Percentiles rank a stretch among this genome's conserved stretches.
Conservation (phyloP, 1,139 yeast species). For the Suhomyces kunorum region DNA sequence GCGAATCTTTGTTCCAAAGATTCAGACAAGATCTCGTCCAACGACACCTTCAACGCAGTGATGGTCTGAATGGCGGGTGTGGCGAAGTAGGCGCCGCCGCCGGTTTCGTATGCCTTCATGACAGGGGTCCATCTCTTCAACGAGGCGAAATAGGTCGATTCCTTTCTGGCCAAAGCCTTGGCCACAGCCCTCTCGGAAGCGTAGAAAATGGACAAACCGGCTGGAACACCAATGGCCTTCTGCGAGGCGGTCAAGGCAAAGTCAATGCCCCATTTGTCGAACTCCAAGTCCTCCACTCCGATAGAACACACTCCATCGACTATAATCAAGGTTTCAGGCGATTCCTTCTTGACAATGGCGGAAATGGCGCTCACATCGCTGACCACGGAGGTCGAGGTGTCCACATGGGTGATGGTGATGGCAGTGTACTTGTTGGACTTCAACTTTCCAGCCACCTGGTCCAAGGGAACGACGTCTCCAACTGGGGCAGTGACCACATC, state of each 20-base stretch:
- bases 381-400: slow-evolving; percentile 91
- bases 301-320: slow-evolving; percentile 96
- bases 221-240: slow-evolving; percentile 93
- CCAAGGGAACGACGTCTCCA: slow-evolving; percentile 70
- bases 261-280: slow-evolving; percentile 90
- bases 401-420: slow-evolving; percentile 90
- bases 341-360: slow-evolving; percentile 55
- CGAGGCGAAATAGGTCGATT: slow-evolving; percentile 69
- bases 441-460: slow-evolving; percentile 56
- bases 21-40: slow-evolving; percentile 65
- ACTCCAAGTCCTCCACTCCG: slow-evolving; percentile 82
- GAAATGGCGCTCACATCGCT: slow-evolving; percentile 70
- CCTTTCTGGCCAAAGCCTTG: slow-evolving; percentile 58
- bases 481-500: slow-evolving; percentile 68
- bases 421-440: slow-evolving; percentile 56
- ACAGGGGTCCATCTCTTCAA: slow-evolving; percentile 87
- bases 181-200: slow-evolving; percentile 75
- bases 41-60: slow-evolving; percentile 76
- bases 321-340: slow-evolving; percentile 79
- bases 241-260: slow-evolving; percentile 90
- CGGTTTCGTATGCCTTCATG: slow-evolving; percentile 83
- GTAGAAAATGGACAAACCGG: slow-evolving; percentile 81
- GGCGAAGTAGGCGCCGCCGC: slow-evolving; percentile 84
- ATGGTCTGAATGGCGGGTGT: slow-evolving; percentile 90
- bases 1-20: slow-evolving; percentile 64